Conservation (phyloP, 2,329 filamentous ascomycete genomes). For the Fusarium falciforme region DNA sequence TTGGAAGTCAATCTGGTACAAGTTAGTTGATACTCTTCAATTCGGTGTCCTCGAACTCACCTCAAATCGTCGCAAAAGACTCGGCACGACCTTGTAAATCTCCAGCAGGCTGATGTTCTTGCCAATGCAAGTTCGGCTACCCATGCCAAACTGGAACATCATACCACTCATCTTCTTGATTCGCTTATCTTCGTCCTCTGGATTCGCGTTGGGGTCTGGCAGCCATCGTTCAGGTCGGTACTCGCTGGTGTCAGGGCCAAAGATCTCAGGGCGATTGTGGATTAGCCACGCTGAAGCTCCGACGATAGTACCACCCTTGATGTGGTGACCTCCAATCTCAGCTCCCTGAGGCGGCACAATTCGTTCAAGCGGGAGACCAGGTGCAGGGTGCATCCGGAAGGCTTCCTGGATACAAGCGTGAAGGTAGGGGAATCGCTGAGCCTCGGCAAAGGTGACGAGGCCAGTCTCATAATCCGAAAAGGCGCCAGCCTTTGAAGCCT, state of each 20-base stretch:
- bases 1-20: conserved; percentile 61
- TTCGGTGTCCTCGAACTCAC: neutral
- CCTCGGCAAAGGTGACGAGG: conserved; percentile 76
- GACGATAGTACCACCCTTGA: conserved; percentile 78
- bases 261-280: conserved; percentile 75
- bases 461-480: conserved; percentile 66
- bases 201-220: conserved; percentile 52
- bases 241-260: conserved; percentile 72
- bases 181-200: conserved; percentile 57
- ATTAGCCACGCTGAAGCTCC: conserved; percentile 82
- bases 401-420: conserved; percentile 83
- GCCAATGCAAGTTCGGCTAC: conserved; percentile 76
- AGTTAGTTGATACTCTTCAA: neutral
- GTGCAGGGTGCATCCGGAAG: conserved; percentile 80
- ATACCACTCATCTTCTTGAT: conserved; percentile 44
- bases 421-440: conserved; percentile 78
- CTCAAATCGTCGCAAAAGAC: conserved; percentile 40
- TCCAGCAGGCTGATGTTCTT: conserved; percentile 73
- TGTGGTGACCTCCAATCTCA: conserved; percentile 70
- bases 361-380: conserved; percentile 78
- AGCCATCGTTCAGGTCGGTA: conserved; percentile 78
- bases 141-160: conserved; percentile 74
- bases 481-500: conserved; percentile 62
- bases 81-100: conserved; percentile 72
- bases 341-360: conserved; percentile 74